Conservation (phyloP, 2,329 filamentous ascomycete genomes). For the Leptographium lundbergii region DNA sequence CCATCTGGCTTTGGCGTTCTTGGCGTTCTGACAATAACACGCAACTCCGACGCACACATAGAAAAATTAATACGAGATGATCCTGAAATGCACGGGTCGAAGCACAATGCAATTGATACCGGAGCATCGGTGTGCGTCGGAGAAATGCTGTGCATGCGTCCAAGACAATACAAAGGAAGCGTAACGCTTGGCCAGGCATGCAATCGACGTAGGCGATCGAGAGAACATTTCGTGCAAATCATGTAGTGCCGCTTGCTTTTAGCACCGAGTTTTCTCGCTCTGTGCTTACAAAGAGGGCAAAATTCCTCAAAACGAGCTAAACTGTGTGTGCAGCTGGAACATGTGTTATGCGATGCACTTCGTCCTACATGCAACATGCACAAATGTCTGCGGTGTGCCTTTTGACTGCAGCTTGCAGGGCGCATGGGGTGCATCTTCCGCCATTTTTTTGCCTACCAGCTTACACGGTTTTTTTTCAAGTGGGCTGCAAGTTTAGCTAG, state of each 20-base stretch:
- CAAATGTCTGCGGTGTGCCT: neutral
- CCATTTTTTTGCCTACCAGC: neutral
- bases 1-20: neutral
- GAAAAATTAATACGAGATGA: neutral
- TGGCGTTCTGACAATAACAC: constrained; percentile 3
- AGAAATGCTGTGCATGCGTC: neutral
- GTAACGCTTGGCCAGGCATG: too few species aligned
- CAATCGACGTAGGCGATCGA: neutral
- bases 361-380: neutral
- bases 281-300: neutral
- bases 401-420: neutral
- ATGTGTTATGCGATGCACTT: neutral
- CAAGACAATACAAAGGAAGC: neutral
- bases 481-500: neutral
- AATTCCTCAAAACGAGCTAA: neutral
- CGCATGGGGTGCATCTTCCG: neutral
- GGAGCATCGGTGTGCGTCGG: neutral
- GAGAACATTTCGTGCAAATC: neutral
- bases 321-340: neutral
- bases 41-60: neutral
- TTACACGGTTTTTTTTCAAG: neutral
- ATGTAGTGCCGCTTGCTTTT: neutral
- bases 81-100: neutral
- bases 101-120: neutral
- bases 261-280: neutral